These are phyloP conservation scores for Candida alai DNA, from an alignment of 805 yeast genomes.

Conservation along the genomic window DNA sequence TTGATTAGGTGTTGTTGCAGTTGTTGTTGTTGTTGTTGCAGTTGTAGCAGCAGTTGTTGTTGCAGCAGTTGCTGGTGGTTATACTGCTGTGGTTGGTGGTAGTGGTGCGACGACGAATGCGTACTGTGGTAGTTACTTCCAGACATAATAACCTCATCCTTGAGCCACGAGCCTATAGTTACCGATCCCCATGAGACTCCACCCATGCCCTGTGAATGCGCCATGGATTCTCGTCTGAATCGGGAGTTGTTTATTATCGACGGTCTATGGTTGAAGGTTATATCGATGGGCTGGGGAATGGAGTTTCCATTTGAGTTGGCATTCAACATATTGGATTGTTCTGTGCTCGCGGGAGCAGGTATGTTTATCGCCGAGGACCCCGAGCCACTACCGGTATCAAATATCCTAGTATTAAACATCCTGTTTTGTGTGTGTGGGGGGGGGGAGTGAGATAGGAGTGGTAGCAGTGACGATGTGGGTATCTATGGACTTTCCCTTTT, in stretches of 20 bases:
- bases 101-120: too few species aligned
- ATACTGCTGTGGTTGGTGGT: slow-evolving; percentile 1
- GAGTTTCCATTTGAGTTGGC: slow-evolving; percentile 2
- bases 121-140: slow-evolving; percentile 5
- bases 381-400: slow-evolving; percentile 23
- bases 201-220: slow-evolving; percentile 94
- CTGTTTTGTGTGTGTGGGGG: neutral
- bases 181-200: slow-evolving; percentile 97
- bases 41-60: neutral
- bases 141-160: slow-evolving; percentile 79
- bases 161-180: slow-evolving; percentile 92
- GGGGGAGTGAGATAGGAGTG: too few species aligned
- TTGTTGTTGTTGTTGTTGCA: slow-evolving; percentile 4
- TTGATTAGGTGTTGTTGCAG: slow-evolving; percentile 21
- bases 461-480: too few species aligned
- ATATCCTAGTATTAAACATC: slow-evolving; percentile 43
- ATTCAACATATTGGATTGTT: neutral
- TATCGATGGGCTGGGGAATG: slow-evolving; percentile 41
- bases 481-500: too few species aligned
- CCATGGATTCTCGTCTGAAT: slow-evolving; percentile 83
- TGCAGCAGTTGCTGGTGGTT: slow-evolving; percentile 1
- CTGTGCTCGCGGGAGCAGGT: slow-evolving; percentile 14
- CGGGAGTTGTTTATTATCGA: slow-evolving; percentile 35
- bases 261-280: slow-evolving; percentile 39
- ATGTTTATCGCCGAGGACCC: slow-evolving; percentile 27